A percentile compares a stretch with the other conserved stretches of the same genome.
Conservation (phyloP, 2,329 filamentous ascomycete genomes). For the Aspergillus persii region DNA sequence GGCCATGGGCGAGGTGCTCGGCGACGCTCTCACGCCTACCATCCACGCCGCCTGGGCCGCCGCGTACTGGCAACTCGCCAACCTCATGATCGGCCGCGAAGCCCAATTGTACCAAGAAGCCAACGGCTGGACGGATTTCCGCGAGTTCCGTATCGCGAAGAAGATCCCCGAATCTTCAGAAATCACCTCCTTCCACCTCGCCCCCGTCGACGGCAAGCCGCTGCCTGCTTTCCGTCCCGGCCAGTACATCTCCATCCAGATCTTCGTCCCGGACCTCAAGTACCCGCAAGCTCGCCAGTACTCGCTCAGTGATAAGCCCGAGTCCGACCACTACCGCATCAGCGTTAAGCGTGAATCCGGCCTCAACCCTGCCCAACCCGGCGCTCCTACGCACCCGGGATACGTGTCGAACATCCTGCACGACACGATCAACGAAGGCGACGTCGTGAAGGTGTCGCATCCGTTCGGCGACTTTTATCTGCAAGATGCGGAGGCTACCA, state of each 20-base stretch:
- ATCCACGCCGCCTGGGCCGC: conserved; percentile 66
- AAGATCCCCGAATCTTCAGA: conserved; percentile 67
- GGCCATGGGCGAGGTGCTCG: conserved; percentile 66
- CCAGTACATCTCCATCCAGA: conserved; percentile 67
- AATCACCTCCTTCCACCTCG: conserved; percentile 69
- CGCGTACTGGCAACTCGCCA: conserved; percentile 71
- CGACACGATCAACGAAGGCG: conserved; percentile 59
- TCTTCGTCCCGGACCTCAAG: conserved; percentile 59
- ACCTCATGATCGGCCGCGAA: conserved; percentile 69
- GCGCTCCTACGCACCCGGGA: conserved; percentile 55
- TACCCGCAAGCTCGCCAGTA: conserved; percentile 69
- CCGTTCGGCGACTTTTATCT: conserved; percentile 63
- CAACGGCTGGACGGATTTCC: conserved; percentile 65
- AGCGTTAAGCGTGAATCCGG: conserved; percentile 67
- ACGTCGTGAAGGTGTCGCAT: conserved; percentile 64
- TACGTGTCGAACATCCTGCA: conserved; percentile 70
- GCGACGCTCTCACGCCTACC: conserved; percentile 63
- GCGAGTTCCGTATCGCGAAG: conserved; percentile 62
- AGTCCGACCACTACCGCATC: conserved; percentile 64
- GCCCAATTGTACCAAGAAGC: conserved; percentile 60
- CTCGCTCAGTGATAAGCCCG: conserved; percentile 66
- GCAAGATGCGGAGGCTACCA: conserved; percentile 29
- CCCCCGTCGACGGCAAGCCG: conserved; percentile 59
- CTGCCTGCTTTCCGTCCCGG: conserved; percentile 66
- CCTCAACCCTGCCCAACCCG: conserved; percentile 45